Evolutionary conservation across 179 eudicot species (phyloP), one percentile per base, ranked within the genome.

Genomic region (Silene vulgaris): DNA sequence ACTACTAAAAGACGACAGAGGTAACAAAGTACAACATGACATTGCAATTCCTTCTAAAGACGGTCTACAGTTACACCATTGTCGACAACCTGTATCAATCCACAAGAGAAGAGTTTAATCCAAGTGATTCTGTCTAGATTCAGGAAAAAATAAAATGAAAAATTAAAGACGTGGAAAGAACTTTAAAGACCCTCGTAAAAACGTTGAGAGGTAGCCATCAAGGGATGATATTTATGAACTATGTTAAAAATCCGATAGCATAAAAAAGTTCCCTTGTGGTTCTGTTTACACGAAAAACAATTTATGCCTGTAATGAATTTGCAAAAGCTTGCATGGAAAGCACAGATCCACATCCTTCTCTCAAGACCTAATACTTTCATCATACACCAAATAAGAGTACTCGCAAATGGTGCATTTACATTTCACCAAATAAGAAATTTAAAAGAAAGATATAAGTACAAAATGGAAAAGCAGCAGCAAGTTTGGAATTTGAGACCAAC

Each of bases 51-150:
- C 45, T 37, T 37, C 9, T 37, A 7, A 37, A 37, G 45, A 17
- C 52, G 0, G 5, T 35, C 40, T 65, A 37, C 11, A 28, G 71
- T 8, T 67, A 67, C 71, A 37, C 3, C 37, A 61, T 9, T 40
- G 20, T 16, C 65, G 52, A 17, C 45, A 35, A 62, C 70, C 59
- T 61, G 65, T 74, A 62, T 62, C 12, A 40, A 64, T 40, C 66
- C 32, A 11, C 7, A 70, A 45, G 37, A 23, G 13, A 71, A 45
- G 54, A 17, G 32, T 12, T 48, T 20, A 23, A 19, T 45, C 9
- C 17, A 23, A 67, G 28, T 67, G 23, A 13, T 37, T 35, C 7
- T 1, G 11, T 67, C 12, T 4, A 7, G 20, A 3, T 21, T 32
- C 14, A 30, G 35, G 9, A 3, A 16, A 66, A 32, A 32, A 32